A percentile compares a stretch with the other conserved stretches of the same genome.
Conservation (phyloP, 177 flowering plant species). For the Vitis hybrid region DNA sequence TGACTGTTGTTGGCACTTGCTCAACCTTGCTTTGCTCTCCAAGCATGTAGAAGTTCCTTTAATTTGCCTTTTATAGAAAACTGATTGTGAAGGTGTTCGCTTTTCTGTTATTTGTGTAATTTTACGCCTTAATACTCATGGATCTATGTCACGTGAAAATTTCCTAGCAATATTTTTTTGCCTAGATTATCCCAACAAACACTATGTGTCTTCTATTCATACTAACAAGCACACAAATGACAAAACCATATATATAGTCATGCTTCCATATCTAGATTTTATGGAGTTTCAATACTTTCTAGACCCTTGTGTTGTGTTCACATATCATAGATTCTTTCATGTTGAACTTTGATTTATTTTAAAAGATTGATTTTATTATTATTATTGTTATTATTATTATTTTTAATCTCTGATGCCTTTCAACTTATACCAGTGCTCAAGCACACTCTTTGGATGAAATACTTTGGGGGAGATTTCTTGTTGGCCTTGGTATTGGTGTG, state of each 20-base stretch:
- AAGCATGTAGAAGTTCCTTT: neutral
- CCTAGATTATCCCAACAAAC: no score
- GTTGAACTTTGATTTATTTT: neutral
- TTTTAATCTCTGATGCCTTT: conserved; percentile 5
- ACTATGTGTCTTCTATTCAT: no score
- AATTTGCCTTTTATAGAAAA: neutral
- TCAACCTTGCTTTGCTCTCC: neutral
- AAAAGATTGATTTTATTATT: no score
- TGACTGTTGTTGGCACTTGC: neutral
- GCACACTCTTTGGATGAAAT: conserved; percentile 73
- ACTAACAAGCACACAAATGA: neutral
- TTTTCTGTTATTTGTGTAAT: no score
- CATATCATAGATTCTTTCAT: neutral
- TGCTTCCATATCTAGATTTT: neutral
- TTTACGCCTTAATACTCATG: no score
- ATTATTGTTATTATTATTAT: neutral
- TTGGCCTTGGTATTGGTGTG: conserved; percentile 88
- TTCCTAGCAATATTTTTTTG: no score
- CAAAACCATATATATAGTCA: neutral
- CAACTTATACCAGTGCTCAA: conserved; percentile 61
- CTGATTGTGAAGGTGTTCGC: neutral
- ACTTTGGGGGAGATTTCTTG: conserved; percentile 77
- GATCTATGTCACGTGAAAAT: no score
- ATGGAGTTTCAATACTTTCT: neutral
- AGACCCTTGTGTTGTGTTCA: neutral